Evolutionary conservation across 495 filamentous ascomycete species (phyloP), one percentile per base, ranked within the genome.

Genomic region (Penicillium roqueforti): DNA sequence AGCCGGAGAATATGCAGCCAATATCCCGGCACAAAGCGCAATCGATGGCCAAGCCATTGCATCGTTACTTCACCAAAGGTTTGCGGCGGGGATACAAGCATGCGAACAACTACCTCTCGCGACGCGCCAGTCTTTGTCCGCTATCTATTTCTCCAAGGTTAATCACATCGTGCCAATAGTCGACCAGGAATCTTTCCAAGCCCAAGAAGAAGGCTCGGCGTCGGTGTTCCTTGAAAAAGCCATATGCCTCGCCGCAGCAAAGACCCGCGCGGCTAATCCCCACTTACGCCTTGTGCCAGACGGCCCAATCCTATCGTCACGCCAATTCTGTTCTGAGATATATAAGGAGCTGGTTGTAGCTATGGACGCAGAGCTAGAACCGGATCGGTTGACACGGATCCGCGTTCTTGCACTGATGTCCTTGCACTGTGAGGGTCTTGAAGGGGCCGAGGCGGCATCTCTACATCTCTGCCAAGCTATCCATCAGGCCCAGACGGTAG

Each of bases 401-500:
- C 71, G 72, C n/a, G 53, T 74, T 16, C 59, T 77, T 38, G 71
- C 74, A 10, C 47, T 79, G 23, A 70, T 79, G 59, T 76, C 76
- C 4, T 51, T 79, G 6, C 74, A 77, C 42, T 72, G 66, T 38
- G 74, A 77, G 41, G 72, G 69, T 4, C 67, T 72, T 26, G 69
- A 76, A 59, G 76, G 76, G 16, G 69, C 70, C 5, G 76, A 79
- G 47, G 57, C 68, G 8, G 74, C 76, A 29, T 76, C 74, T 18
- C 67, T 76, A 51, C 69, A 77, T 29, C 56, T 79, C 3, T 72
- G 66, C 23, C 65, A 74, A 39, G 76, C 76, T 4, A 76, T 79
- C 20, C 82, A 86, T 47, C 80, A 87, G 54, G 81, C 81, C 14
- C 83, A 88, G 48, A 85, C 85, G 1, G 65, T 85, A 29, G 86